Conservation (phyloP, 1,284 basidiomycete species). For the Boletus smithii region DNA sequence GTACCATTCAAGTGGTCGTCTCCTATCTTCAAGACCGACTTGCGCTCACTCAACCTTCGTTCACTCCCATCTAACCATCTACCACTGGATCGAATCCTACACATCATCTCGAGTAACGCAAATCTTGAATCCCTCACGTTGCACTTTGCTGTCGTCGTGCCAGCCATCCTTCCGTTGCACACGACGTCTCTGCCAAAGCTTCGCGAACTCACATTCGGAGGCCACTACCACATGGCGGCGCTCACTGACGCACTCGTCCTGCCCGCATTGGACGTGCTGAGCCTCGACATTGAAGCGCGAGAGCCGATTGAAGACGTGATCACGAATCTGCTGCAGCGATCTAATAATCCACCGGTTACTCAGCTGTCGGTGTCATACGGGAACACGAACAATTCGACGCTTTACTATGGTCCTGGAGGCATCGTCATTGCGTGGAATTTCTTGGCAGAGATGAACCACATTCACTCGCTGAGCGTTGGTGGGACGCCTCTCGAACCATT, state of each 20-base stretch:
- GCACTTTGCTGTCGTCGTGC: constrained; percentile 56
- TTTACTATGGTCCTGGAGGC: constrained; percentile 42
- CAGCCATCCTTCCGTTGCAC: constrained; percentile 57
- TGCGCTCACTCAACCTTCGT: constrained; percentile 57
- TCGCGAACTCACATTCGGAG: constrained; percentile 55
- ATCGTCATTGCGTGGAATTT: constrained; percentile 50
- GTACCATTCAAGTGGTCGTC: constrained; percentile 74
- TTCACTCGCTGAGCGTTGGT: constrained; percentile 59
- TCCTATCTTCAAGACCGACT: constrained; percentile 55
- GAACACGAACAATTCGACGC: constrained; percentile 38
- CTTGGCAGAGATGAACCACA: constrained; percentile 42
- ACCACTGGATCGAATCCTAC: constrained; percentile 61
- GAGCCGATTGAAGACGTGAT: constrained; percentile 68
- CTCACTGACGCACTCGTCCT: constrained; percentile 60
- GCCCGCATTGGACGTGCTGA: constrained; percentile 53
- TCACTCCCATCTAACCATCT: constrained; percentile 60
- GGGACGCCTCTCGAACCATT: constrained; percentile 61
- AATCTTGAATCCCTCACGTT: constrained; percentile 53
- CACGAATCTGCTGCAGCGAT: constrained; percentile 53
- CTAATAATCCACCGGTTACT: constrained; percentile 50
- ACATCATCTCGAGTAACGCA: constrained; percentile 56
- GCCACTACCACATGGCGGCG: constrained; percentile 59
- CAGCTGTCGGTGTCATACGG: constrained; percentile 60
- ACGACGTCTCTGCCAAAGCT: constrained; percentile 50
- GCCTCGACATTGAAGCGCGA: constrained; percentile 63